Evolutionary conservation across 306 rosid genomes (phyloP).

Genomic region (Calophaca sinica): DNA sequence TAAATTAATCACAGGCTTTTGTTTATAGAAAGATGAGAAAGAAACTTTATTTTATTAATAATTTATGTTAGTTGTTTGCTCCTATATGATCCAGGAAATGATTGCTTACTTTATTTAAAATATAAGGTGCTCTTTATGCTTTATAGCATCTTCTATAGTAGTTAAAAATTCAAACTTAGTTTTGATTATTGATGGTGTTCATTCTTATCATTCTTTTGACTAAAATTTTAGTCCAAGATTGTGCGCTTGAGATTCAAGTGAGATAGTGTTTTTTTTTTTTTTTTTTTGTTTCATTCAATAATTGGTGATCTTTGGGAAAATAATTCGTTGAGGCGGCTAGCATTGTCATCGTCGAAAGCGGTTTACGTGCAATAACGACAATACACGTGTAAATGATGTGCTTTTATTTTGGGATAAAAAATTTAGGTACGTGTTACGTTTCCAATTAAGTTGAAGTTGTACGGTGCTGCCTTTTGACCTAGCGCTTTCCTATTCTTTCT

Average conservation of each 20-base stretch:
- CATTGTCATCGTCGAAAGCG: constrained; percentile 14
- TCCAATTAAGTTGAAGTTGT: not conserved
- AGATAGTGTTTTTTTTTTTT: constrained; percentile 14
- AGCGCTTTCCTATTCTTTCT: no score
- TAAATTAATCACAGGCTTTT: constrained; percentile 42
- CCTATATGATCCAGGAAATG: constrained; percentile 28
- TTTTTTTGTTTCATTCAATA: not conserved
- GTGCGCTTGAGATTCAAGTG: constrained; percentile 12
- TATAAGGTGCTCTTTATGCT: constrained; percentile 20
- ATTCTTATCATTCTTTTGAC: constrained; percentile 26
- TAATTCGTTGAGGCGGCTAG: not conserved
- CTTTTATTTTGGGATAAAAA: not conserved
- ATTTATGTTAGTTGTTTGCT: constrained; percentile 30
- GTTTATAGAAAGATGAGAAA: constrained; percentile 49
- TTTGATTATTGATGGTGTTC: constrained; percentile 26
- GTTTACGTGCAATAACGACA: constrained; percentile 6
- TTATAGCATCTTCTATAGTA: constrained; percentile 13
- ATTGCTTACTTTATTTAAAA: constrained; percentile 19
- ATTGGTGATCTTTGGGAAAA: not conserved
- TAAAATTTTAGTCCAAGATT: not conserved
- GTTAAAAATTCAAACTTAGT: constrained; percentile 13
- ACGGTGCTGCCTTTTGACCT: no score
- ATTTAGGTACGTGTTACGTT: not conserved
- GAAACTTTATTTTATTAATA: constrained; percentile 41
- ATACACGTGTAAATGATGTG: constrained; percentile 22